phyloP scores from a whole-genome alignment of 176 grass and related monocot genomes.

The Hsuehochloa calcarea region DNA sequence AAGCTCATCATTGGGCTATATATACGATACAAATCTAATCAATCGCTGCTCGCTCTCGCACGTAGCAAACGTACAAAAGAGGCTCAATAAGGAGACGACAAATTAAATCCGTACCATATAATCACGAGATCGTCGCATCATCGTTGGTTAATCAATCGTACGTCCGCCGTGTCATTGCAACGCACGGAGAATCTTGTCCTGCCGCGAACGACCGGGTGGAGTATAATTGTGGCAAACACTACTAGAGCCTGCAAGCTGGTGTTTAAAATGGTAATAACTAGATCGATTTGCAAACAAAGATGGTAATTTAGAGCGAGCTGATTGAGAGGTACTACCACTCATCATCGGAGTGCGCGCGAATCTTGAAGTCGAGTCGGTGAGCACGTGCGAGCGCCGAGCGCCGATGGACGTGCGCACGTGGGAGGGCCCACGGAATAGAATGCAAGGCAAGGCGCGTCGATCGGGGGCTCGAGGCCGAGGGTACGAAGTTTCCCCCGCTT shows the following conservation, averaged over 20 bases:
- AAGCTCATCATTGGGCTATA: neutral
- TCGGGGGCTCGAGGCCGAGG: constrained; percentile 29
- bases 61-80: neutral
- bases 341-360: neutral
- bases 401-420: neutral
- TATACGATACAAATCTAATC: neutral
- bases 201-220: too few species aligned
- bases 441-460: too few species aligned
- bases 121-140: too few species aligned
- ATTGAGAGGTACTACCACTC: neutral
- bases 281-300: too few species aligned
- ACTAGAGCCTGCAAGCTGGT: too few species aligned
- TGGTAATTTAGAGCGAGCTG: too few species aligned
- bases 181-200: constrained; percentile 27
- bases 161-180: too few species aligned
- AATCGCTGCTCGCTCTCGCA: neutral
- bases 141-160: too few species aligned
- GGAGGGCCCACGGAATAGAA: neutral
- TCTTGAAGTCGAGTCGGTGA: neutral
- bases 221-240: too few species aligned
- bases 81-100: neutral
- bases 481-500: neutral
- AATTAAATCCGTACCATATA: neutral
- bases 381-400: constrained; percentile 25
- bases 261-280: too few species aligned